These are phyloP conservation scores for Sextonia rubra DNA, from an alignment of 164 flowering plant genomes.

Conservation along the genomic window DNA sequence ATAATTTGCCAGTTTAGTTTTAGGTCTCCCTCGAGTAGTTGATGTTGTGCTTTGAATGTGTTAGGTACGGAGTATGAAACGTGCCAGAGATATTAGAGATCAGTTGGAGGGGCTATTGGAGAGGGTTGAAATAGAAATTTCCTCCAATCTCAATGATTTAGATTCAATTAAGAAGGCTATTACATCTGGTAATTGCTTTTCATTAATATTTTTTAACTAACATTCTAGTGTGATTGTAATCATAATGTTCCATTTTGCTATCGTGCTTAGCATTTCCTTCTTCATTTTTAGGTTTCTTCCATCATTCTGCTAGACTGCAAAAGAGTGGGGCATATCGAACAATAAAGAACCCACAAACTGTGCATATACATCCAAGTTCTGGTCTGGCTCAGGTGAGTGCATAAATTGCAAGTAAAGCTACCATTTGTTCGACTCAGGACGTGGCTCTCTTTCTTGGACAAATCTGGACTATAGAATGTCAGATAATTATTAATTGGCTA, in stretches of 20 bases:
- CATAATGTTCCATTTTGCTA: background rate
- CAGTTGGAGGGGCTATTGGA: constrained; percentile 91
- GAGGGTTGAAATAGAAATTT: constrained; percentile 82
- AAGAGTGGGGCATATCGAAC: constrained; percentile 86
- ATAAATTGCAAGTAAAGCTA: background rate
- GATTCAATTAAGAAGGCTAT: constrained; percentile 82
- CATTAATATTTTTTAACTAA: background rate
- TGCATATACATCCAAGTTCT: constrained; percentile 91
- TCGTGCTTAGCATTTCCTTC: background rate
- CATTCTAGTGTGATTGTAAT: background rate
- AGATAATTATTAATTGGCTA: too few relatives aligned
- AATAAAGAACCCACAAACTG: constrained; percentile 88
- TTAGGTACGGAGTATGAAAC: constrained; percentile 95
- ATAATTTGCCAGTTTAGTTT: too few relatives aligned
- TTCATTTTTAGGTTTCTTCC: constrained; percentile 63
- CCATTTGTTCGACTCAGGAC: background rate
- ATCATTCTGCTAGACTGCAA: constrained; percentile 81
- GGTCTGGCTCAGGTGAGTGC: constrained; percentile 76
- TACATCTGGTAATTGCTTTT: constrained; percentile 51
- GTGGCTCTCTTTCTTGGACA: background rate
- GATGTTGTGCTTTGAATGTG: constrained; percentile 7
- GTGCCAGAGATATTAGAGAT: constrained; percentile 89
- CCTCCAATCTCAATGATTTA: constrained; percentile 54
- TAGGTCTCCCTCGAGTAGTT: background rate
- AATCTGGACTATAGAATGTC: too few relatives aligned